Evolutionary conservation across 495 filamentous ascomycete genomes (phyloP).

Genomic region (Choiromyces venosus): DNA sequence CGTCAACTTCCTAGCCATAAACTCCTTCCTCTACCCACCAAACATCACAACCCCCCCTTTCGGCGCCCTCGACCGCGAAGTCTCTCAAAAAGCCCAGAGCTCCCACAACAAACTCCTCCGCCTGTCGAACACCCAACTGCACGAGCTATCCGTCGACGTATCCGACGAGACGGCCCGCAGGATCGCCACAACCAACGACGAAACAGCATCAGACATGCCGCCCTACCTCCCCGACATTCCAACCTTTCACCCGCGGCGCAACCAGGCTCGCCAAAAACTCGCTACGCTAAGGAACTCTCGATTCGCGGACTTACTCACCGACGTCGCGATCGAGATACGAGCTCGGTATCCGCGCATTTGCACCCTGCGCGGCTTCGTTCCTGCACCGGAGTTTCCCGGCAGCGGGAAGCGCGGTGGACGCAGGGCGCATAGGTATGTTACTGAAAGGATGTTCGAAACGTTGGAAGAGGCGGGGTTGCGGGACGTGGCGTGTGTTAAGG

Average conservation of each 20-base stretch:
- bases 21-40: neutral
- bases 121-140: neutral
- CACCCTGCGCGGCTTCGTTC: neutral
- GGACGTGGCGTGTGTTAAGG: constrained; percentile 3
- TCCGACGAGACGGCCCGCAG: constrained; percentile 12
- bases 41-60: neutral
- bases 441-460: constrained; percentile 3
- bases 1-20: neutral
- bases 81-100: neutral
- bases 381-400: neutral
- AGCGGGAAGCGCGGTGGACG: neutral
- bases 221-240: neutral
- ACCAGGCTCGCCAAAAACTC: constrained; percentile 11
- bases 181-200: neutral
- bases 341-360: constrained; percentile 10
- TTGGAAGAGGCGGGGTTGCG: constrained; percentile 7
- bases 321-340: neutral
- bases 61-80: neutral
- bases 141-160: constrained; percentile 5
- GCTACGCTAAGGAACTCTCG: neutral
- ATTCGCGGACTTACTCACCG: constrained; percentile 1
- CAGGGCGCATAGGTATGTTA: constrained; percentile 6
- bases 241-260: constrained; percentile 1
- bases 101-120: neutral
- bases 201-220: no score